Evolutionary conservation across 495 filamentous ascomycete species (phyloP), one percentile per base, ranked within the genome.

Genomic region (Aspergillus avenaceus): DNA sequence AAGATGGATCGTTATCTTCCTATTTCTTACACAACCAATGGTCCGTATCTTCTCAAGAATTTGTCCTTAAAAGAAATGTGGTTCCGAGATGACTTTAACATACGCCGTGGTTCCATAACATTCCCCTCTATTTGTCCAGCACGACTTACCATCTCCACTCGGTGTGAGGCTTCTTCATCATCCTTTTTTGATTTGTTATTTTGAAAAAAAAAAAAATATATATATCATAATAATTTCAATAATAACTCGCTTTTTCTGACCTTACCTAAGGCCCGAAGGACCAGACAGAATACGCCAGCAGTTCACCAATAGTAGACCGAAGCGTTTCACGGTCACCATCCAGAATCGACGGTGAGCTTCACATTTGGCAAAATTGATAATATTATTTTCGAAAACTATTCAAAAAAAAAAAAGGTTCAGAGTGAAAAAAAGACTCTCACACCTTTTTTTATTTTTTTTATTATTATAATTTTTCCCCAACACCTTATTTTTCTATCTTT

Each of bases 271-370:
- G 23, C 31, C 22, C 45, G 23, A 47, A 31, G 45, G 31, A 47
- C 21, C 45, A 47, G 45, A 24, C 28, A 28, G 31, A 24, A 12
- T 36, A 25, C 37, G 34, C 21, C 16, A 18, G 11, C 2, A 52
- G 40, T n/a, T 24, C 22, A 34, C 29, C 31, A 34, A 34, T 26
- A 38, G 34, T 47, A 14, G 8, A 16, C 29, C 45, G 45, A 47
- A 34, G 45, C 45, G 28, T 47, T 47, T 47, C 31, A 28, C 28
- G n/a, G 45, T 24, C 31, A 24, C 45, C 45, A 47, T 32, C 29
- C 19, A 47, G 31, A 34, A 37, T 47, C 45, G 26, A 32, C 45
- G 27, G 28, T 37, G 45, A 31, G 26, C 34, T 38, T 38, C 34
- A 38, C 34, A 8, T 38, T 38, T n/a, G n/a, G n/a, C n/a, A n/a